Evolutionary conservation across 2,329 filamentous ascomycete species (phyloP).

Genomic region (Aureobasidium subglaciale): DNA sequence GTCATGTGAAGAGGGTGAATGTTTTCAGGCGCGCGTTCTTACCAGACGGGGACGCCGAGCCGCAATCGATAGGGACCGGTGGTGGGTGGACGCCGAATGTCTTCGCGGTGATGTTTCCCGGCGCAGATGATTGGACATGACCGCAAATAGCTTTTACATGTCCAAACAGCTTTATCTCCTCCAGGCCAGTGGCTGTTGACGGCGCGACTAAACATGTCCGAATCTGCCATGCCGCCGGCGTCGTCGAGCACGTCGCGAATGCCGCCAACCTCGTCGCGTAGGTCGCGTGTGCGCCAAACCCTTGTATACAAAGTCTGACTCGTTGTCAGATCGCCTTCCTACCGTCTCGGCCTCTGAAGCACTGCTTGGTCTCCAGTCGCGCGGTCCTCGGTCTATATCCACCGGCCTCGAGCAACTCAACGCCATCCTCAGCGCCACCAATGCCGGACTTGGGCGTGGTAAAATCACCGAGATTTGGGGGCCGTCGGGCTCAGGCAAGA

Average conservation of each 20-base stretch:
- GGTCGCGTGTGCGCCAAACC: slow-evolving; percentile 16
- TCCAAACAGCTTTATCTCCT: not conserved
- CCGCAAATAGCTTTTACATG: not conserved
- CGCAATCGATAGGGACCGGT: slow-evolving; percentile 5
- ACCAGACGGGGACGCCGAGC: not conserved
- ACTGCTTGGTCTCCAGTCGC: slow-evolving; percentile 52
- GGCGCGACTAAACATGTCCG: not conserved
- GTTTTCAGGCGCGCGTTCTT: no score
- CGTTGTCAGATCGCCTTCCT: slow-evolving; percentile 59
- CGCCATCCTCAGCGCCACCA: slow-evolving; percentile 29
- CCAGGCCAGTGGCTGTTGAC: not conserved
- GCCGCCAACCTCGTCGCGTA: slow-evolving; percentile 32
- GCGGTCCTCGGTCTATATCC: slow-evolving; percentile 39
- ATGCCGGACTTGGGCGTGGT: slow-evolving; percentile 61
- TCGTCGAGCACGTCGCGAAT: not conserved
- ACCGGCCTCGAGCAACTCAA: slow-evolving; percentile 46
- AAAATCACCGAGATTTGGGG: slow-evolving; percentile 85
- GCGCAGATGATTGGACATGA: not conserved
- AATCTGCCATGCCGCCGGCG: not conserved
- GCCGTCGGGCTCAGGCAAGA: slow-evolving; percentile 80
- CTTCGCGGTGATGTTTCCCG: not conserved
- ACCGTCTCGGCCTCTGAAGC: slow-evolving; percentile 71
- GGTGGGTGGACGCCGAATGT: not conserved
- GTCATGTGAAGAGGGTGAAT: not conserved
- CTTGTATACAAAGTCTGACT: not conserved